Percentiles rank a stretch among this genome's conserved stretches.
phyloP scores from a whole-genome alignment of 164 flowering plant genomes.

The Warburgia ugandensis region DNA sequence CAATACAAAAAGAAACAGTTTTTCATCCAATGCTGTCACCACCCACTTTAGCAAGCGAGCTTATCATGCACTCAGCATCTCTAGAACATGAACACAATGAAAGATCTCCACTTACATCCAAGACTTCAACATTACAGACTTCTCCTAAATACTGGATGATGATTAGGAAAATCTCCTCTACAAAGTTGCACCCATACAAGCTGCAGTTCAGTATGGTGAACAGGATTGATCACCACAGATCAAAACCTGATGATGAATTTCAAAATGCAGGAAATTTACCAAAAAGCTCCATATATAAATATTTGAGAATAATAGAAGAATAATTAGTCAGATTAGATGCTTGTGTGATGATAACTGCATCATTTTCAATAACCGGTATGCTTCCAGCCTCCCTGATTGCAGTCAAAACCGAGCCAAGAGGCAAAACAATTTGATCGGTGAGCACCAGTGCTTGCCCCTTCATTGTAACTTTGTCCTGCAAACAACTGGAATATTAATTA shows the following conservation, averaged over 20 bases:
- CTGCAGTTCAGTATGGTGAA: background rate
- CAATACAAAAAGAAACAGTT: no score
- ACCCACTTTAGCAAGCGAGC: no score
- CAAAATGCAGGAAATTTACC: background rate
- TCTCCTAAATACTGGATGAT: no score
- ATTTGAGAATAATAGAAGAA: background rate
- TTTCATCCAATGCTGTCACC: no score
- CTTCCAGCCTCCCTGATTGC: slow-evolving; percentile 26
- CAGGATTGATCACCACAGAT: background rate
- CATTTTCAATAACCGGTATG: slow-evolving; percentile 27
- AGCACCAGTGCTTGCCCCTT: slow-evolving; percentile 29
- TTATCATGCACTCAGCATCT: no score
- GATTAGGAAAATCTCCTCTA: no score
- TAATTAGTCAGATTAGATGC: slow-evolving; percentile 41
- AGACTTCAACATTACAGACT: no score
- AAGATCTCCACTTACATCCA: no score
- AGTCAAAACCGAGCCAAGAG: slow-evolving; percentile 27
- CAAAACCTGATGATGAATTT: background rate
- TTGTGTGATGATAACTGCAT: slow-evolving; percentile 56
- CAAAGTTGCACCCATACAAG: no score
- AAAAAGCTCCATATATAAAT: background rate
- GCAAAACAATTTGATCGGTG: slow-evolving; percentile 38
- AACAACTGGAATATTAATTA: background rate
- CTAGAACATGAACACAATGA: no score
- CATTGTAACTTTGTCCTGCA: slow-evolving; percentile 27